Evolutionary conservation across 495 filamentous ascomycete genomes (phyloP).

Genomic region (Tetracladium marchalianum): DNA sequence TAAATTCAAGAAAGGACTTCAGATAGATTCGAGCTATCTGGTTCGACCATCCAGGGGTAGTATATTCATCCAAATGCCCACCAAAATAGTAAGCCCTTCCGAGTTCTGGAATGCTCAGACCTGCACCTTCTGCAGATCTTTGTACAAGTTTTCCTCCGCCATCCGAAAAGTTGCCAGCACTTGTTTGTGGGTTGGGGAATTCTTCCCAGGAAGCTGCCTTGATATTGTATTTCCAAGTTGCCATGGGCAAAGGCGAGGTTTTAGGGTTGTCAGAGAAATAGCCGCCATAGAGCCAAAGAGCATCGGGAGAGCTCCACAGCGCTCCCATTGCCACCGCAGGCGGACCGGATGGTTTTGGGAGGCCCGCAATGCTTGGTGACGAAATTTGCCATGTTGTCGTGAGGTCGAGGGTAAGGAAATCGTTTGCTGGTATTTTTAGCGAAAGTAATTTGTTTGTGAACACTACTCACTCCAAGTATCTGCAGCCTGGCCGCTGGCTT

Average conservation of each 20-base stretch:
- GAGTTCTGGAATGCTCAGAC: slow-evolving; percentile 54
- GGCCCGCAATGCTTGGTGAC: slow-evolving; percentile 47
- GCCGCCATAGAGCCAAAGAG: slow-evolving; percentile 63
- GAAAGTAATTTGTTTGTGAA: background rate
- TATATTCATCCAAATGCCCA: slow-evolving; percentile 58
- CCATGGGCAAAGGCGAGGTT: slow-evolving; percentile 38
- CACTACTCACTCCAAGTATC: slow-evolving; percentile 54
- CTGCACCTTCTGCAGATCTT: slow-evolving; percentile 60
- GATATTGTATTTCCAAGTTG: slow-evolving; percentile 61
- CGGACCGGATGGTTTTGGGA: slow-evolving; percentile 56
- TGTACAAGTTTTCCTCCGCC: slow-evolving; percentile 42
- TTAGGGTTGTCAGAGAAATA: slow-evolving; percentile 52
- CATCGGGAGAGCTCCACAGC: slow-evolving; percentile 59
- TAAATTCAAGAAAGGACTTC: slow-evolving; percentile 66
- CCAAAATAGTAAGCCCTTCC: slow-evolving; percentile 69
- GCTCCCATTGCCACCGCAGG: slow-evolving; percentile 61
- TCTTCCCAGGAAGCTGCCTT: slow-evolving; percentile 48
- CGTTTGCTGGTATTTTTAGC: slow-evolving; percentile 44
- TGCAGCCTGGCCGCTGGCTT: slow-evolving; percentile 35
- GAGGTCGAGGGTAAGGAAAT: slow-evolving; percentile 57
- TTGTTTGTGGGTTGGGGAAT: slow-evolving; percentile 42
- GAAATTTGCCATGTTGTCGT: slow-evolving; percentile 57
- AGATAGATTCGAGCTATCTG: slow-evolving; percentile 52
- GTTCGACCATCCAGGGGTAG: slow-evolving; percentile 59
- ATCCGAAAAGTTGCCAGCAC: slow-evolving; percentile 46